A percentile compares a stretch with the other conserved stretches of the same genome.
Conservation (phyloP, 495 filamentous ascomycete genomes). For the Penicilliopsis zonata region DNA sequence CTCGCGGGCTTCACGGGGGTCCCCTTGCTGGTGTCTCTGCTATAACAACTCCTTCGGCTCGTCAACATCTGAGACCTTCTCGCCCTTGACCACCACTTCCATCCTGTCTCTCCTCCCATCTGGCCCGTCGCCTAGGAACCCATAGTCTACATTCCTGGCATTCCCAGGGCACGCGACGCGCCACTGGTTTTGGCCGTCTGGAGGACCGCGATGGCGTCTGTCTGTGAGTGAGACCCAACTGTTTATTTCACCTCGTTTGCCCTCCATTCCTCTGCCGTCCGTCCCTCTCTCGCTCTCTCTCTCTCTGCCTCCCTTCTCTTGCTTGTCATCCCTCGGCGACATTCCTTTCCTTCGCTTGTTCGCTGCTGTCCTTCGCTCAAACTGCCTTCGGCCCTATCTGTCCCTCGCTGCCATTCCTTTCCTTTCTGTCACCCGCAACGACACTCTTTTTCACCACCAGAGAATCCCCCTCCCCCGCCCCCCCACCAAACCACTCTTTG, state of each 20-base stretch:
- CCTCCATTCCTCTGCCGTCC: constrained; percentile 10
- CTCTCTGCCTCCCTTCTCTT: neutral
- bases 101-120: constrained; percentile 1
- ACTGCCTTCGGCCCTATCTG: no score
- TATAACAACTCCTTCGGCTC: neutral
- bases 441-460: no score
- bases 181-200: constrained; percentile 12
- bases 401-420: no score
- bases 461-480: no score
- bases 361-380: no score
- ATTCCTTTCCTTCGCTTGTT: constrained; percentile 2
- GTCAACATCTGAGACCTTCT: constrained; percentile 1
- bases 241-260: constrained; percentile 28
- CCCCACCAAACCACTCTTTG: no score
- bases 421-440: no score
- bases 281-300: constrained; percentile 1
- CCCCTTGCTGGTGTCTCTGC: neutral
- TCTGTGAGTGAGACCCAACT: constrained; percentile 31
- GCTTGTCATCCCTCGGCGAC: constrained; percentile 1
- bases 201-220: constrained; percentile 26
- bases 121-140: constrained; percentile 12
- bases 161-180: constrained; percentile 35
- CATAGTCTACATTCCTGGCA: constrained; percentile 36
- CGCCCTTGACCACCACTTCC: no score
- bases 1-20: no score